Evolutionary conservation across 73 alveolate genomes (phyloP).

Genomic region (Uronychia binucleata): DNA sequence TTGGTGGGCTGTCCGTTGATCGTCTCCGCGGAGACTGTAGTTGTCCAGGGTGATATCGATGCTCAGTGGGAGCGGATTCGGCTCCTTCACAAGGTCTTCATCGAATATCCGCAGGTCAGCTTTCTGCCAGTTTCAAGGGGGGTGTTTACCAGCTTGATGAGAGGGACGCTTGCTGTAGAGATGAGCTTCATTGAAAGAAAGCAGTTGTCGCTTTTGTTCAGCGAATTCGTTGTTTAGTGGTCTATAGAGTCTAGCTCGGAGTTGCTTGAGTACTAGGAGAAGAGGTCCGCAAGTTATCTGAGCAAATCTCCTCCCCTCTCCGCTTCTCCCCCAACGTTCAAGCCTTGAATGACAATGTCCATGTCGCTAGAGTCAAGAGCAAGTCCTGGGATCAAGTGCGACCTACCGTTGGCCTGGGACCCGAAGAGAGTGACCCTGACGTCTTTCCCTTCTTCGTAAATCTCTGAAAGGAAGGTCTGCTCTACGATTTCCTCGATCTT

Average conservation of each 20-base stretch:
- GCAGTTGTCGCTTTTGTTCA: not conserved
- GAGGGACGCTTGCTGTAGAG: not conserved
- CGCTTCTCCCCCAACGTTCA: not conserved
- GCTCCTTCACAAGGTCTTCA: not conserved
- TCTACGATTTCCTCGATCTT: not conserved
- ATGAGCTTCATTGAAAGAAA: not conserved
- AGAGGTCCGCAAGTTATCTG: not conserved
- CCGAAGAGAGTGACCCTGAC: constrained; percentile 58
- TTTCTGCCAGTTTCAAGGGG: not conserved
- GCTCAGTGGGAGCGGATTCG: not conserved
- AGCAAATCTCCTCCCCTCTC: not conserved
- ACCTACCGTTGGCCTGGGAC: constrained; percentile 46
- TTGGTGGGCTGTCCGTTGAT: not conserved
- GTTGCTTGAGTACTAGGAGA: not conserved
- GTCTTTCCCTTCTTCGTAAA: not conserved
- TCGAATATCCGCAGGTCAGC: not conserved
- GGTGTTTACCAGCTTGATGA: not conserved
- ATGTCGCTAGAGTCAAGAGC: constrained; percentile 87
- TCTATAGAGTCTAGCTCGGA: not conserved
- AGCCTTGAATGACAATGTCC: constrained; percentile 75
- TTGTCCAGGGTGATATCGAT: not conserved
- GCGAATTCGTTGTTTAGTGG: not conserved
- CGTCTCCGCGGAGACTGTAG: no score
- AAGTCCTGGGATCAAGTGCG: constrained; percentile 57
- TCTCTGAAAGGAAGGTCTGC: not conserved